These are phyloP conservation scores for Debaryomycetaceae sp. DNA, from an alignment of 1,139 yeast genomes.

Conservation along the genomic window DNA sequence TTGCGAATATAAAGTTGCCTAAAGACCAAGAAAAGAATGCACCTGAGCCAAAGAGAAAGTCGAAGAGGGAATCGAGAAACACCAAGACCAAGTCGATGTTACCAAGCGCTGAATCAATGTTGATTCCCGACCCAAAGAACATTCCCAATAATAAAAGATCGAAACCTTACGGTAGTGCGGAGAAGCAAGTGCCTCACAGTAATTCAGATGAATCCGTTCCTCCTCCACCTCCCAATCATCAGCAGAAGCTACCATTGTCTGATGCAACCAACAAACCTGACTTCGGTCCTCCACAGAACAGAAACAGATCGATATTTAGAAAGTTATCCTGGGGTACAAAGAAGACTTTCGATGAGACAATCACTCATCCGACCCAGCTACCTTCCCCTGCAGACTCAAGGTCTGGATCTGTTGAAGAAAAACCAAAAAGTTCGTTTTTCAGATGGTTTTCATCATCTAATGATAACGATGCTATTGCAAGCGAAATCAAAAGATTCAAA, in stretches of 20 bases:
- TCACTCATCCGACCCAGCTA: constrained; percentile 18
- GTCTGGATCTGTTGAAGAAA: constrained; percentile 31
- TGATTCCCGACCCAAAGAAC: constrained; percentile 20
- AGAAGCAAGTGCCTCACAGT: constrained; percentile 1
- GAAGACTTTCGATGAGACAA: constrained; percentile 25
- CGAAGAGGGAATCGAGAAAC: constrained; percentile 5
- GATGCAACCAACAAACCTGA: constrained; percentile 30
- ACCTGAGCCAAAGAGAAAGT: constrained; percentile 9
- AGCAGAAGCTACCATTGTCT: constrained; percentile 24
- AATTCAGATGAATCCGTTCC: constrained; percentile 3
- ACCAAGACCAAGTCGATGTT: constrained; percentile 23
- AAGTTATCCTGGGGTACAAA: constrained; percentile 58
- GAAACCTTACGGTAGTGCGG: neutral
- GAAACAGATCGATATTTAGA: constrained; percentile 55
- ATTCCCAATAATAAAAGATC: neutral
- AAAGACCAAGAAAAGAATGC: constrained; percentile 19
- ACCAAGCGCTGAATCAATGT: constrained; percentile 39
- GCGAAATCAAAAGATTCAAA: constrained; percentile 34
- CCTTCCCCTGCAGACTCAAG: constrained; percentile 41
- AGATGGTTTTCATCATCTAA: constrained; percentile 42
- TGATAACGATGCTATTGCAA: constrained; percentile 13
- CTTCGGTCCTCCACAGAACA: constrained; percentile 24
- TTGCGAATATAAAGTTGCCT: constrained; percentile 46
- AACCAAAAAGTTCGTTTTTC: constrained; percentile 29
- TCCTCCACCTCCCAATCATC: constrained; percentile 23